Base-by-base conservation (phyloP, 1,139 yeast species). In the Nakaseomyces glabratus region DNA sequence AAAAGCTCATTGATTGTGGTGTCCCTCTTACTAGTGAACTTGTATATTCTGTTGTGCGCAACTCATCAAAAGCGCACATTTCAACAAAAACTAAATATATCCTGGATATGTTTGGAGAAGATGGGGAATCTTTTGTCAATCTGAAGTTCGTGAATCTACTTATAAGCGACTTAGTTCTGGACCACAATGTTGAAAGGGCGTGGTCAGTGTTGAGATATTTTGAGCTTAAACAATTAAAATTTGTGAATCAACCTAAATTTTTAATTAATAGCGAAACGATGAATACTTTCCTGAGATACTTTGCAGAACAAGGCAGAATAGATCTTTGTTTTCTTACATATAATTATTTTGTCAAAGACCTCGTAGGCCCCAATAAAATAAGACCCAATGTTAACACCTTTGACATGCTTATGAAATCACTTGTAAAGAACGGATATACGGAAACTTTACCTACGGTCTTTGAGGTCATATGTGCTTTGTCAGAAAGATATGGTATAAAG, bases 381-480 rank as follows among this genome's bases (percentile, higher is more conserved):
- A 31, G 31, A 10, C 62, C 65, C 4, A 48, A 56, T 33, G 35
- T 39, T 11, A 48, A 47, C 2, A 44, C 56, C 1, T 61, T 61
- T 32, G 56, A 54, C 13, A 40, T 58, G 34, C 38, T 63, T 2
- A 58, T 60, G 47, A 61, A 61, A 35, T 35, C 57, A 6, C 30
- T 61, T 4, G 56, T 58, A 2, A 51, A 50, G 16, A 48, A 57
- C 21, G 64, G 62, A 0, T 49, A 54, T 26, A 52, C 55, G 11
- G 38, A 46, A 14, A 50, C 58, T 28, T 50, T 54, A 18, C 24
- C 46, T 1, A 40, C 47, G 1, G 33, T 56, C 9, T 40, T 46
- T 5, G 31, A 42, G 22, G 45, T 40, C 31, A 20, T 52, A 5
- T 35, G 38, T 14, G 26, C 10, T 12, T 9, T 19, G 6, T 24